These are phyloP conservation scores for Coemansia sp. DNA, from an alignment of 192 early-diverging fungal species.

Conservation along the genomic window DNA sequence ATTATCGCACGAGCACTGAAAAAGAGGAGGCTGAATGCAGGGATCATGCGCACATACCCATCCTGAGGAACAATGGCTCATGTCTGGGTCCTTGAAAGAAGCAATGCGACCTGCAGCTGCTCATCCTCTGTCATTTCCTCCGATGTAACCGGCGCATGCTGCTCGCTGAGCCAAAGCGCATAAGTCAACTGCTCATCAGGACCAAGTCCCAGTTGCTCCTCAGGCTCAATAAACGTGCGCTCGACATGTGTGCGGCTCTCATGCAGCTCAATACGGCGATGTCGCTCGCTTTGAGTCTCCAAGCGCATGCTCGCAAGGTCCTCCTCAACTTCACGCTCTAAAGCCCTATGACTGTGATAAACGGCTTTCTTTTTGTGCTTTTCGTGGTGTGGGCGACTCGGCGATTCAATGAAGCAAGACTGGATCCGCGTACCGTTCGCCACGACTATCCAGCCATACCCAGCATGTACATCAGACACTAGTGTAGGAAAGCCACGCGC, in stretches of 20 bases:
- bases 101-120: slow-evolving; percentile 33
- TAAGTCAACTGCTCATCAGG: slow-evolving; percentile 20
- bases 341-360: neutral
- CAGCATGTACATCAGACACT: slow-evolving; percentile 25
- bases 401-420: slow-evolving; percentile 14
- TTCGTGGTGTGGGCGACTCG: neutral
- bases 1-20: neutral
- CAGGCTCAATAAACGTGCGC: slow-evolving; percentile 32
- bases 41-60: neutral
- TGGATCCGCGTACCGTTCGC: slow-evolving; percentile 42
- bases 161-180: slow-evolving; percentile 40
- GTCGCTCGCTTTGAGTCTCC: slow-evolving; percentile 20
- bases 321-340: slow-evolving; percentile 9
- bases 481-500: slow-evolving; percentile 24
- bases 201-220: slow-evolving; percentile 25
- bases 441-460: slow-evolving; percentile 23
- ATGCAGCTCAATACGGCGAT: slow-evolving; percentile 17
- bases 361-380: neutral
- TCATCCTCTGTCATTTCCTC: slow-evolving; percentile 34
- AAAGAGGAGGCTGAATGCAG: neutral
- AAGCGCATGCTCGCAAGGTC: slow-evolving; percentile 23
- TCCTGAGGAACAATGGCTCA: neutral
- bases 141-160: neutral
- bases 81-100: slow-evolving; percentile 16
- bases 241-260: slow-evolving; percentile 19